A percentile compares a stretch with the other conserved stretches of the same genome.
Conservation (phyloP, 257 asterid species). For the Thymus mandschuricus region DNA sequence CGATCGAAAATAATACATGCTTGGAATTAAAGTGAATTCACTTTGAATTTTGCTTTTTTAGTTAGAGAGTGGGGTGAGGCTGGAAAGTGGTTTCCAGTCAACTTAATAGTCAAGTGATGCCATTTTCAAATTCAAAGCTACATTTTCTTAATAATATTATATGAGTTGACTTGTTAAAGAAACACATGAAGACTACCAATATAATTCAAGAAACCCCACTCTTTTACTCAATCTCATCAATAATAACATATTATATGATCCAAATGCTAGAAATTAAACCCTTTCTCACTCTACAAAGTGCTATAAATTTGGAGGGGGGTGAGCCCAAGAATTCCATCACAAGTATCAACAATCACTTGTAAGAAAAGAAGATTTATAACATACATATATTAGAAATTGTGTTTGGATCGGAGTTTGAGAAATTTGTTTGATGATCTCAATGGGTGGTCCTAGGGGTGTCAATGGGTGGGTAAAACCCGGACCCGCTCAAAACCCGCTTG, state of each 20-base stretch:
- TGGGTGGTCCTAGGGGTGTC: constrained; percentile 35
- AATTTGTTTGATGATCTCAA: neutral
- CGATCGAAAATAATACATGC: neutral
- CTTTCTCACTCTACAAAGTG: neutral
- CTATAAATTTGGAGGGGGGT: constrained; percentile 27
- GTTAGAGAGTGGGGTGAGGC: neutral
- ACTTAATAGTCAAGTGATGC: constrained; percentile 18
- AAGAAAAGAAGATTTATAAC: neutral
- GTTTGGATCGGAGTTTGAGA: too few relatives aligned
- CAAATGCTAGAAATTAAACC: neutral
- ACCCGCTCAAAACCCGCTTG: too few relatives aligned
- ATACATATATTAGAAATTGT: neutral
- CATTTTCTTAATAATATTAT: neutral
- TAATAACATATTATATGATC: constrained; percentile 2
- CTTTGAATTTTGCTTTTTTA: neutral
- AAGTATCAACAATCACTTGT: neutral
- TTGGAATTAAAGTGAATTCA: neutral
- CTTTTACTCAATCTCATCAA: constrained; percentile 16
- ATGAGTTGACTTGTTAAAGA: neutral
- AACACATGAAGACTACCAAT: neutral
- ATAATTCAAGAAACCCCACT: neutral
- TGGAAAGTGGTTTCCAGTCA: constrained; percentile 17
- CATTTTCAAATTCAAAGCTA: neutral
- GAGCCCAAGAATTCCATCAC: neutral
- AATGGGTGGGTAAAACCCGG: too few relatives aligned